A percentile compares a stretch with the other conserved stretches of the same genome.
Evolutionary conservation across 2,329 filamentous ascomycete genomes (phyloP).

Genomic region (Fusarium transvaalense): DNA sequence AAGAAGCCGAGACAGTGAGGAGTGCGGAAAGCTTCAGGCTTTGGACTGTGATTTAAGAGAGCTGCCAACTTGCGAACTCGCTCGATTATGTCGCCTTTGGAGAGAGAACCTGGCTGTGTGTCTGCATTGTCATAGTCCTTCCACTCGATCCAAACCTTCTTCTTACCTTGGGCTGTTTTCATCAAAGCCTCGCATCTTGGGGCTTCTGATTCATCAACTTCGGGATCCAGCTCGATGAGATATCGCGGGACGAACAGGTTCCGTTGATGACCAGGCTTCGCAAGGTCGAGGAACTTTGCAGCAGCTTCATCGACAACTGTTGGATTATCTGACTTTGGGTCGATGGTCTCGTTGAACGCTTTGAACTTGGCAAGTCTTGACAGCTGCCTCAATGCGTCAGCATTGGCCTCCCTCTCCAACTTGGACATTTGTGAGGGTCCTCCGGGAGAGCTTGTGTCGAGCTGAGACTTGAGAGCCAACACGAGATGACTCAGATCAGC

Average conservation of each 20-base stretch:
- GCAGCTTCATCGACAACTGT: slow-evolving; percentile 53
- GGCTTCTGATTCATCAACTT: slow-evolving; percentile 51
- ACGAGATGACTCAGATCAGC: slow-evolving; percentile 61
- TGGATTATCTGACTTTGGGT: slow-evolving; percentile 50
- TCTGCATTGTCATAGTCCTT: slow-evolving; percentile 61
- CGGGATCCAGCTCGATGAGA: slow-evolving; percentile 52
- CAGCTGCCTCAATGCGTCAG: slow-evolving; percentile 56
- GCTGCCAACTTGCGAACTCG: slow-evolving; percentile 62
- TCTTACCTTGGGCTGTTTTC: slow-evolving; percentile 51
- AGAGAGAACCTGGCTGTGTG: slow-evolving; percentile 53
- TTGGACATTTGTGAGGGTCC: slow-evolving; percentile 51
- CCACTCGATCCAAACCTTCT: slow-evolving; percentile 64
- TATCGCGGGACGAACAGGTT: slow-evolving; percentile 53
- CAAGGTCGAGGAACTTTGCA: slow-evolving; percentile 56
- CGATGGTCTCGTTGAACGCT: slow-evolving; percentile 63
- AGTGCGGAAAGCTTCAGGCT: slow-evolving; percentile 63
- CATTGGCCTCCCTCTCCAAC: slow-evolving; percentile 55
- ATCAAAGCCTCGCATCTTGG: slow-evolving; percentile 58
- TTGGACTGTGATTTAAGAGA: slow-evolving; percentile 61
- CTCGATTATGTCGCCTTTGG: slow-evolving; percentile 58
- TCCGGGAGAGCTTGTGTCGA: slow-evolving; percentile 49
- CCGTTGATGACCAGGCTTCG: slow-evolving; percentile 50
- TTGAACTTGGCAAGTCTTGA: slow-evolving; percentile 64
- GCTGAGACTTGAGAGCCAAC: slow-evolving; percentile 59
- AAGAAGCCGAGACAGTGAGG: slow-evolving; percentile 66